Evolutionary conservation across 2,329 filamentous ascomycete species (phyloP).

Genomic region (Aspergillus sp.): DNA sequence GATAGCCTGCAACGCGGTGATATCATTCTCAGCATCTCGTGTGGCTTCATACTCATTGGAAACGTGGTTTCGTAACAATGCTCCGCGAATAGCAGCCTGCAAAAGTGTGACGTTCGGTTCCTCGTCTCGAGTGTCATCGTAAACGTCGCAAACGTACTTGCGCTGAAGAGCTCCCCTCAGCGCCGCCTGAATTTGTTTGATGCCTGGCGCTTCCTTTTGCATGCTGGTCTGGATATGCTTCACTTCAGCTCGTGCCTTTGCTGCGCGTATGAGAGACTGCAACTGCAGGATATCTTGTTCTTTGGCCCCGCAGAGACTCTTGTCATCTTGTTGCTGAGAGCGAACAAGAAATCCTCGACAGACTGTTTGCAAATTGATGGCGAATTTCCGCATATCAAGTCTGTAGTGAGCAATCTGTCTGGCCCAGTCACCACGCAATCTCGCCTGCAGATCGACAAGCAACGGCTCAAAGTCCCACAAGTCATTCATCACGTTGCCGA

Average conservation of each 20-base stretch:
- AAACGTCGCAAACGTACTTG: slow-evolving; percentile 41
- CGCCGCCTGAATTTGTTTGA: slow-evolving; percentile 50
- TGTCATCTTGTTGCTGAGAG: slow-evolving; percentile 53
- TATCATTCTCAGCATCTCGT: slow-evolving; percentile 52
- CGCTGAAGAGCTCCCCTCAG: slow-evolving; percentile 44
- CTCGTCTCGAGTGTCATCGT: slow-evolving; percentile 56
- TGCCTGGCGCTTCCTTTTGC: slow-evolving; percentile 35
- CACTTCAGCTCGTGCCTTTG: slow-evolving; percentile 38
- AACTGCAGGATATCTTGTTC: slow-evolving; percentile 68
- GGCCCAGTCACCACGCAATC: slow-evolving; percentile 79
- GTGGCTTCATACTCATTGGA: slow-evolving; percentile 17
- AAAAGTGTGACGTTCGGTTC: slow-evolving; percentile 55
- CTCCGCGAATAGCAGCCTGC: slow-evolving; percentile 56
- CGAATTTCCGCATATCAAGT: slow-evolving; percentile 74
- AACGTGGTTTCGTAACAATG: slow-evolving; percentile 13
- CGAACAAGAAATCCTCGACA: slow-evolving; percentile 71
- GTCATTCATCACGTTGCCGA: slow-evolving; percentile 77
- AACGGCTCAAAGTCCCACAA: slow-evolving; percentile 80
- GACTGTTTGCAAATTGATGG: slow-evolving; percentile 70
- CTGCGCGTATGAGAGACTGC: slow-evolving; percentile 69
- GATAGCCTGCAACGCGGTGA: slow-evolving; percentile 48
- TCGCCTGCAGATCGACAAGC: slow-evolving; percentile 75
- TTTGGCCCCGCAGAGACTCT: slow-evolving; percentile 65
- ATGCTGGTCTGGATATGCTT: slow-evolving; percentile 34
- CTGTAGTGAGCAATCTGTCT: slow-evolving; percentile 77